A percentile compares a stretch with the other conserved stretches of the same genome.
Conservation (phyloP, 768 basidiomycete genomes). For the Cystoderma amianthinum region DNA sequence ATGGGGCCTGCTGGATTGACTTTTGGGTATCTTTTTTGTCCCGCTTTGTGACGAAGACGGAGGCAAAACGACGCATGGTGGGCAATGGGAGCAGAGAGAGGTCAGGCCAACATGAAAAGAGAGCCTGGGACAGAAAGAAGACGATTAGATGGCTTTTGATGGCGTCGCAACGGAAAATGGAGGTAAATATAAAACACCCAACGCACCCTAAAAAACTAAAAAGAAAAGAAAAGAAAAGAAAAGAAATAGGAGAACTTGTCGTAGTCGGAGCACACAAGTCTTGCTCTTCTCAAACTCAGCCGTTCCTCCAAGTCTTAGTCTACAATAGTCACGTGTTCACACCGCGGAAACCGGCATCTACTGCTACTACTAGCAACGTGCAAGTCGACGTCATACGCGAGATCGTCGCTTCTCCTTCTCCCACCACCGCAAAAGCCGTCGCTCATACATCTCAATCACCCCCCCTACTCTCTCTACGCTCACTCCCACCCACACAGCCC, state of each 20-base stretch:
- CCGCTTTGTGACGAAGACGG: constrained; percentile 43
- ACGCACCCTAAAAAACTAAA: neutral
- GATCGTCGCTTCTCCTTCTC: constrained; percentile 13
- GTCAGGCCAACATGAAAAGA: constrained; percentile 7
- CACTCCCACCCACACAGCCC: constrained; percentile 50
- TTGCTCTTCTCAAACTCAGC: no score
- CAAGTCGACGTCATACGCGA: constrained; percentile 11
- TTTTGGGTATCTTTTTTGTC: constrained; percentile 35
- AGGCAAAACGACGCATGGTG: constrained; percentile 58
- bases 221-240: neutral
- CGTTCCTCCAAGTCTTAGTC: no score
- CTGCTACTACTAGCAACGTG: no score
- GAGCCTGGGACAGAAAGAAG: constrained; percentile 1
- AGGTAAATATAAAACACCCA: neutral
- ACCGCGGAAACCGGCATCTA: no score
- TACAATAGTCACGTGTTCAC: no score
- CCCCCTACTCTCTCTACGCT: constrained; percentile 39
- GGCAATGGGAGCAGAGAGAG: constrained; percentile 5
- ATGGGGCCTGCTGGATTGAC: no score
- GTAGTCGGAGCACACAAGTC: no score
- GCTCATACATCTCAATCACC: constrained; percentile 62
- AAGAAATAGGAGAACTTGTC: no score
- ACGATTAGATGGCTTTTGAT: constrained; percentile 1
- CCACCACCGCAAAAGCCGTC: constrained; percentile 50
- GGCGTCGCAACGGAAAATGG: neutral